Conservation (phyloP, 768 basidiomycete genomes). For the Macrolepiota fuliginosa region DNA sequence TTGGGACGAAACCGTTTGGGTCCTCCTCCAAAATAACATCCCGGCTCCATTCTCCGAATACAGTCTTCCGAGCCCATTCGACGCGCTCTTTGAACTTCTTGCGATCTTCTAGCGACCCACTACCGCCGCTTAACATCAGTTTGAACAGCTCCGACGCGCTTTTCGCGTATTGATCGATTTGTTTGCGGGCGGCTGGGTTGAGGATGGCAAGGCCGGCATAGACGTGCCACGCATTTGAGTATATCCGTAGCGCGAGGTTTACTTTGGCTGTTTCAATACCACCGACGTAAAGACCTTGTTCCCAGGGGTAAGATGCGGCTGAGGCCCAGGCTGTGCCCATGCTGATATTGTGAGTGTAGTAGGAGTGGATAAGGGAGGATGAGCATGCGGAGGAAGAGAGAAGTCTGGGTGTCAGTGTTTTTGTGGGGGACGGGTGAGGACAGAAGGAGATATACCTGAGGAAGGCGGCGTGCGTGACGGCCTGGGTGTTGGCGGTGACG, state of each 20-base stretch:
- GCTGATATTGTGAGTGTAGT: too few relatives aligned
- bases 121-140: conserved; percentile 75
- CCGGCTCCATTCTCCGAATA: conserved; percentile 56
- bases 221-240: conserved; percentile 97
- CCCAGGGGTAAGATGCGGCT: conserved; percentile 86
- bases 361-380: conserved; percentile 1
- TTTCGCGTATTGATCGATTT: conserved; percentile 90
- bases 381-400: neutral
- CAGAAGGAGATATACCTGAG: conserved; percentile 55
- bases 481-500: conserved; percentile 98
- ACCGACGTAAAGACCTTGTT: conserved; percentile 90
- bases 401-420: neutral
- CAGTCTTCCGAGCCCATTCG: conserved; percentile 66
- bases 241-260: conserved; percentile 95
- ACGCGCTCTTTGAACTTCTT: conserved; percentile 66
- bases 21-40: conserved; percentile 2
- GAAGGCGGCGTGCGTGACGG: conserved; percentile 97
- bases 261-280: conserved; percentile 98
- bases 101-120: conserved; percentile 33
- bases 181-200: conserved; percentile 83
- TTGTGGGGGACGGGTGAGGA: neutral
- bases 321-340: conserved; percentile 98
- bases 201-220: conserved; percentile 98
- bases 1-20: neutral
- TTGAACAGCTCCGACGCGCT: conserved; percentile 91